These are phyloP conservation scores for Chiua virens DNA, from an alignment of 768 basidiomycete genomes.

Conservation along the genomic window DNA sequence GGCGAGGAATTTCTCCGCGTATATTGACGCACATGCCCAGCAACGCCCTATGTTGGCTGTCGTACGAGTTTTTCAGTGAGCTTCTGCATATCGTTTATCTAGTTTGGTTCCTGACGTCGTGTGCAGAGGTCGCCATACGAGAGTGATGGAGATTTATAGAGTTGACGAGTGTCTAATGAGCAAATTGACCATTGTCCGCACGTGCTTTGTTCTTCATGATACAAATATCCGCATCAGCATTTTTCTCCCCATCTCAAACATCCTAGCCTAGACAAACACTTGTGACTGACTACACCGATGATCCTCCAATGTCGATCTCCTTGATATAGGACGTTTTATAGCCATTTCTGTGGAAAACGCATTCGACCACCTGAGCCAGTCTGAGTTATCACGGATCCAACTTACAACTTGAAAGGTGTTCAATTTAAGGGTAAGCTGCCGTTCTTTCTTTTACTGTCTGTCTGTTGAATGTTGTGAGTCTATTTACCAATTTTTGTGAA, in stretches of 20 bases:
- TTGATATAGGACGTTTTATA: background rate
- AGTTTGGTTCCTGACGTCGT: constrained; percentile 5
- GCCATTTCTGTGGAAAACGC: too few relatives aligned
- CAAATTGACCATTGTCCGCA: background rate
- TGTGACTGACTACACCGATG: background rate
- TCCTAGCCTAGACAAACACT: background rate
- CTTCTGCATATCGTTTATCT: constrained; percentile 20
- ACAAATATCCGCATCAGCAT: constrained; percentile 18
- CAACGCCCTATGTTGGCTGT: constrained; percentile 96
- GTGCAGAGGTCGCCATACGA: constrained; percentile 65
- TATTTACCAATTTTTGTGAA: too few relatives aligned
- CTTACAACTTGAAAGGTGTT: too few relatives aligned
- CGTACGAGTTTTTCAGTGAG: constrained; percentile 98
- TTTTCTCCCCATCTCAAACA: background rate
- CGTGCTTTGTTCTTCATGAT: constrained; percentile 8
- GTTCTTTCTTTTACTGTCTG: too few relatives aligned
- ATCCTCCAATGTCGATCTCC: background rate
- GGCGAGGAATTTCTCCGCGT: constrained; percentile 85
- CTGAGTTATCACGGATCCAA: too few relatives aligned
- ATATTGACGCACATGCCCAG: constrained; percentile 95
- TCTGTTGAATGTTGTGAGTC: too few relatives aligned
- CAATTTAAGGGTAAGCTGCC: too few relatives aligned
- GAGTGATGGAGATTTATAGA: constrained; percentile 31
- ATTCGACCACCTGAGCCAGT: too few relatives aligned
- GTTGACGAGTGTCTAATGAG: constrained; percentile 7